Evolutionary conservation across 768 basidiomycete genomes (phyloP).

Genomic region (Macrolepiota dolichaula): DNA sequence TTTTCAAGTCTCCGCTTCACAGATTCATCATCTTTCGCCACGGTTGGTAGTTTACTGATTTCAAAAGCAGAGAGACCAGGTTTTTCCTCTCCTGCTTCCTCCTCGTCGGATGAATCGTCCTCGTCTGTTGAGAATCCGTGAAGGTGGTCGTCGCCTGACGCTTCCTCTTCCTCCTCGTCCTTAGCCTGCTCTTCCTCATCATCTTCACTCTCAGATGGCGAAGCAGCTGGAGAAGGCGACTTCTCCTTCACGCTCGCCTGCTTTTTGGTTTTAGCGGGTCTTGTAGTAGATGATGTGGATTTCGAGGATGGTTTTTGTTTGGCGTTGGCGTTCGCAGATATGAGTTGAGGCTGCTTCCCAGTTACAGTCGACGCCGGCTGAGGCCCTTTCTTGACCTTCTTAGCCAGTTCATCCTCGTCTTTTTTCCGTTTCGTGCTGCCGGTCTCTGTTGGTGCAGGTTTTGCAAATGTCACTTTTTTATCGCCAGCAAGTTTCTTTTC

Average conservation of each 20-base stretch:
- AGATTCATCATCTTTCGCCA: constrained; percentile 83
- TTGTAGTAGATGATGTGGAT: neutral
- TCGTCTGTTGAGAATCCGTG: constrained; percentile 79
- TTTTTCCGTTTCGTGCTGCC: constrained; percentile 26
- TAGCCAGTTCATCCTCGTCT: constrained; percentile 14
- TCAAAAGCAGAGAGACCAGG: constrained; percentile 47
- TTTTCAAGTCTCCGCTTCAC: constrained; percentile 65
- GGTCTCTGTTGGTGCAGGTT: constrained; percentile 20
- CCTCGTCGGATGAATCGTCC: constrained; percentile 78
- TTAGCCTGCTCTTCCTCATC: constrained; percentile 2
- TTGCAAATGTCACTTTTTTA: neutral
- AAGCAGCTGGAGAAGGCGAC: neutral
- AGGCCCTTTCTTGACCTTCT: constrained; percentile 18
- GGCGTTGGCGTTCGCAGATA: constrained; percentile 11
- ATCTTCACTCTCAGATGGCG: neutral
- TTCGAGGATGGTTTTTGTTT: constrained; percentile 1
- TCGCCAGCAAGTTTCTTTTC: constrained; percentile 21
- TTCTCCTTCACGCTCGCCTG: neutral
- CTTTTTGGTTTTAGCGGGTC: constrained; percentile 6
- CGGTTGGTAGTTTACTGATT: constrained; percentile 71
- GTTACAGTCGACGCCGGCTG: constrained; percentile 18
- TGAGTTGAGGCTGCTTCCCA: constrained; percentile 10
- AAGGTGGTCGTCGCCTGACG: constrained; percentile 39
- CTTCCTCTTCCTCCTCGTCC: constrained; percentile 17
- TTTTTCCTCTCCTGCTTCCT: constrained; percentile 44